Evolutionary conservation across 352 stramenopile species (phyloP).

Genomic region (Phytopythium montanum): DNA sequence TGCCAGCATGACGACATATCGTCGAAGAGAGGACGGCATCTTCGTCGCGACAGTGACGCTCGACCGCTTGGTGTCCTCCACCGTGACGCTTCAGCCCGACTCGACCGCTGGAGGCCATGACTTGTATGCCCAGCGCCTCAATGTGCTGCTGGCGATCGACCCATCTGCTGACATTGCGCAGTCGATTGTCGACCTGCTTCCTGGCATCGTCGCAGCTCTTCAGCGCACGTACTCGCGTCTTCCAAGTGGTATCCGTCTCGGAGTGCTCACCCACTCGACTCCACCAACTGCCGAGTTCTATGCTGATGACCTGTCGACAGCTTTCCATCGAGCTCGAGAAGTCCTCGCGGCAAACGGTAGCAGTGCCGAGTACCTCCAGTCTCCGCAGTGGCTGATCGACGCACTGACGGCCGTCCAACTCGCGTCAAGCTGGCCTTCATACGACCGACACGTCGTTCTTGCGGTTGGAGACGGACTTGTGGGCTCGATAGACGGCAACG

Average conservation of each 20-base stretch:
- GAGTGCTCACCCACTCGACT: conserved; percentile 16
- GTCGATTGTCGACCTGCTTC: conserved; percentile 25
- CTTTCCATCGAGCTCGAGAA: conserved; percentile 5
- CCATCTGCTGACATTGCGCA: conserved; percentile 14
- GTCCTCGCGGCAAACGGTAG: conserved; percentile 17
- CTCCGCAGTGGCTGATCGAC: background rate
- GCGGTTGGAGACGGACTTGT: conserved; percentile 13
- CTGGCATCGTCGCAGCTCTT: conserved; percentile 30
- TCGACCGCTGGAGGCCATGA: conserved; percentile 6
- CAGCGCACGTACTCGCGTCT: conserved; percentile 27
- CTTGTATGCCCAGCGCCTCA: conserved; percentile 30
- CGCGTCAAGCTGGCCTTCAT: conserved; percentile 19
- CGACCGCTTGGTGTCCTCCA: conserved; percentile 31
- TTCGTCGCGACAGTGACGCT: conserved; percentile 18
- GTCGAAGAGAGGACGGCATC: conserved; percentile 10
- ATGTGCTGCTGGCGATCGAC: conserved; percentile 50
- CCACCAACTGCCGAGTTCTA: conserved; percentile 7
- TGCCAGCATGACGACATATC: conserved; percentile 20
- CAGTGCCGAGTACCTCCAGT: conserved; percentile 7
- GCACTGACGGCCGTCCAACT: background rate
- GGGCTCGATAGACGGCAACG: background rate
- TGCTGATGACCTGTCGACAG: background rate
- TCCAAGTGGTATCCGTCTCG: conserved; percentile 22
- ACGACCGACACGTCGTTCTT: conserved; percentile 18
- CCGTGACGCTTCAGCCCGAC: conserved; percentile 24